A percentile compares a stretch with the other conserved stretches of the same genome.
These are phyloP conservation scores for Pseudogymnoascus sp. DNA, from an alignment of 2,329 filamentous ascomycete species.

Conservation along the genomic window DNA sequence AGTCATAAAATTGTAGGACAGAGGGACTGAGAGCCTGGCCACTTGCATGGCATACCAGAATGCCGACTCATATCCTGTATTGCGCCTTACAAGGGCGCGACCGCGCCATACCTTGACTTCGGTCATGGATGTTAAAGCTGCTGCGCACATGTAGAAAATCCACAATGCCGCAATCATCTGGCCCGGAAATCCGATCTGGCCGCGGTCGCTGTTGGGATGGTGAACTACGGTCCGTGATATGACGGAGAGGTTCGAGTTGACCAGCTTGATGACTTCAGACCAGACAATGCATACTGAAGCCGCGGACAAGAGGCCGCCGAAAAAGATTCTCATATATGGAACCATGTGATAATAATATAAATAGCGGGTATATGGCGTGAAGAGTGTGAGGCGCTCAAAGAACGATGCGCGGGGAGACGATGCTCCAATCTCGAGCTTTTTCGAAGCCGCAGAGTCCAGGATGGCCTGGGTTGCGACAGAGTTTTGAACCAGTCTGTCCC, in stretches of 20 bases:
- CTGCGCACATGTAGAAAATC: slow-evolving; percentile 94
- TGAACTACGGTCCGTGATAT: slow-evolving; percentile 49
- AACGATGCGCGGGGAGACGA: slow-evolving; percentile 47
- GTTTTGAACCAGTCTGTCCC: slow-evolving; percentile 68
- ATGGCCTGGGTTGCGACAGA: slow-evolving; percentile 72
- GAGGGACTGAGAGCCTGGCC: slow-evolving; percentile 81
- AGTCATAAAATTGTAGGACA: slow-evolving; percentile 94
- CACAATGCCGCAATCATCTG: slow-evolving; percentile 78
- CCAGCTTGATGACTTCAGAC: slow-evolving; percentile 86
- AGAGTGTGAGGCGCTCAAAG: slow-evolving; percentile 46
- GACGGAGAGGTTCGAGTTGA: slow-evolving; percentile 66
- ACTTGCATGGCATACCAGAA: slow-evolving; percentile 95
- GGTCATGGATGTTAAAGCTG: slow-evolving; percentile 77
- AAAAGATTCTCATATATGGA: slow-evolving; percentile 55
- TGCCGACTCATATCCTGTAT: slow-evolving; percentile 86
- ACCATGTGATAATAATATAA: slow-evolving; percentile 65
- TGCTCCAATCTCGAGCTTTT: slow-evolving; percentile 66
- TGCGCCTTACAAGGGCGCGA: slow-evolving; percentile 77
- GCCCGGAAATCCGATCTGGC: slow-evolving; percentile 75
- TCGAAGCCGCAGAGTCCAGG: slow-evolving; percentile 73
- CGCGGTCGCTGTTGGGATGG: slow-evolving; percentile 58
- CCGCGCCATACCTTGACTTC: slow-evolving; percentile 98
- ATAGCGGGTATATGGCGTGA: slow-evolving; percentile 78
- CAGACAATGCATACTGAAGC: slow-evolving; percentile 81
- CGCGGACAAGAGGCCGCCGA: slow-evolving; percentile 60